These are phyloP conservation scores for Melanogaster broomeanus DNA, from an alignment of 768 basidiomycete species.

Conservation along the genomic window DNA sequence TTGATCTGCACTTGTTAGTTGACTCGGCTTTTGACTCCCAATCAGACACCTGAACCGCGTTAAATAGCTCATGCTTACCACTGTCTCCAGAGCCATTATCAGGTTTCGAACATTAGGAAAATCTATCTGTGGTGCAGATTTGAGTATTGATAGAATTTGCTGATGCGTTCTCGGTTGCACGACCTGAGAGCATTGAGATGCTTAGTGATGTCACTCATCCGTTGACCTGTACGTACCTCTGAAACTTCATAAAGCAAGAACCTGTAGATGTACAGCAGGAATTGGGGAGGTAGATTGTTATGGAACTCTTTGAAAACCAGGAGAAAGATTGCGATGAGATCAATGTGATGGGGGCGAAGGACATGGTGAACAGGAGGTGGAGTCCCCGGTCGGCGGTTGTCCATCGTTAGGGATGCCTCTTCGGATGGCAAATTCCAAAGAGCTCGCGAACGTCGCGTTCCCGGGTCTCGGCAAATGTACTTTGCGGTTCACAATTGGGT, in stretches of 20 bases:
- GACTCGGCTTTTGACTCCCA: constrained; percentile 40
- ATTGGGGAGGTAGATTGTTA: constrained; percentile 54
- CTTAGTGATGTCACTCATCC: background rate
- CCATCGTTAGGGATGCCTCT: constrained; percentile 17
- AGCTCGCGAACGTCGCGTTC: background rate
- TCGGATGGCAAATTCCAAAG: background rate
- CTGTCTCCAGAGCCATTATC: constrained; percentile 45
- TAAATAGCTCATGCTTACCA: constrained; percentile 26
- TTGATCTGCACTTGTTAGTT: constrained; percentile 56
- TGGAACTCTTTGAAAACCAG: constrained; percentile 62
- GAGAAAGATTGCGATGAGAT: constrained; percentile 62
- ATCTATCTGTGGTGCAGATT: constrained; percentile 46
- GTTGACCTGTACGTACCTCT: constrained; percentile 47
- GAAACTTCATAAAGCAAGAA: constrained; percentile 69
- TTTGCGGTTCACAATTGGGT: no score
- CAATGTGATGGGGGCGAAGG: constrained; percentile 77
- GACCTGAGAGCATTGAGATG: constrained; percentile 47
- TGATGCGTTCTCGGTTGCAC: constrained; percentile 57
- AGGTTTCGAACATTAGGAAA: constrained; percentile 44
- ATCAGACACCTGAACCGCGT: constrained; percentile 23
- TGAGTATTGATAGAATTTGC: constrained; percentile 48
- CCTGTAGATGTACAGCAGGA: constrained; percentile 64
- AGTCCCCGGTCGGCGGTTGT: constrained; percentile 36
- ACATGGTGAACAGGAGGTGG: constrained; percentile 67
- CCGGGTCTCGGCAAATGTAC: no score